Percentiles rank a stretch among this genome's conserved stretches.
phyloP scores from a whole-genome alignment of 306 rosid genomes.

The Prunus mira region DNA sequence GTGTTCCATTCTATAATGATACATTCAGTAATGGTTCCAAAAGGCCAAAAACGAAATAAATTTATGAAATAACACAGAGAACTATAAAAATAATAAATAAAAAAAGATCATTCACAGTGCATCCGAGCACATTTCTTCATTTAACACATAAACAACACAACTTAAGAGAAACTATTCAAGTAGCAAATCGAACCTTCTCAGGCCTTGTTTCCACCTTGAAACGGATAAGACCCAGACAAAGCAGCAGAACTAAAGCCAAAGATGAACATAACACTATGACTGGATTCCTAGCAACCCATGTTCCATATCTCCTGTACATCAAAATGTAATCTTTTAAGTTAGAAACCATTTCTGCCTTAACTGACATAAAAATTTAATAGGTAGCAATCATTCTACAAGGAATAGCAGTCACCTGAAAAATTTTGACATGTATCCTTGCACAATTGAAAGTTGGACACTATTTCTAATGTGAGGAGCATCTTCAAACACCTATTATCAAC shows the following conservation, averaged over 20 bases:
- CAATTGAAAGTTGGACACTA: conserved; percentile 69
- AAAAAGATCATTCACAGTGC: background rate
- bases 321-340: conserved; percentile 21
- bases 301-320: conserved; percentile 77
- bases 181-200: conserved; percentile 59
- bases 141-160: background rate
- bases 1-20: background rate
- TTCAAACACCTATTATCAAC: conserved; percentile 58
- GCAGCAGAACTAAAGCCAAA: conserved; percentile 63
- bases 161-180: conserved; percentile 13
- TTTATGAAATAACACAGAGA: background rate
- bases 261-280: conserved; percentile 67
- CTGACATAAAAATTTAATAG: background rate
- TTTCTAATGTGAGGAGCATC: conserved; percentile 51
- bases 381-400: background rate
- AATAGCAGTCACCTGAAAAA: conserved; percentile 61
- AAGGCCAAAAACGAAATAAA: background rate
- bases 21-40: background rate
- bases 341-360: conserved; percentile 26
- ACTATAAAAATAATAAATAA: background rate
- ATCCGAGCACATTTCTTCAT: background rate
- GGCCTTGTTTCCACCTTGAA: conserved; percentile 97
- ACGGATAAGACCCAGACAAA: conserved; percentile 82
- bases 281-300: conserved; percentile 87
- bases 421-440: conserved; percentile 85